A percentile compares a stretch with the other conserved stretches of the same genome.
These are phyloP conservation scores for Moesziomyces sp. DNA, from an alignment of 1,284 basidiomycete genomes.

Conservation along the genomic window DNA sequence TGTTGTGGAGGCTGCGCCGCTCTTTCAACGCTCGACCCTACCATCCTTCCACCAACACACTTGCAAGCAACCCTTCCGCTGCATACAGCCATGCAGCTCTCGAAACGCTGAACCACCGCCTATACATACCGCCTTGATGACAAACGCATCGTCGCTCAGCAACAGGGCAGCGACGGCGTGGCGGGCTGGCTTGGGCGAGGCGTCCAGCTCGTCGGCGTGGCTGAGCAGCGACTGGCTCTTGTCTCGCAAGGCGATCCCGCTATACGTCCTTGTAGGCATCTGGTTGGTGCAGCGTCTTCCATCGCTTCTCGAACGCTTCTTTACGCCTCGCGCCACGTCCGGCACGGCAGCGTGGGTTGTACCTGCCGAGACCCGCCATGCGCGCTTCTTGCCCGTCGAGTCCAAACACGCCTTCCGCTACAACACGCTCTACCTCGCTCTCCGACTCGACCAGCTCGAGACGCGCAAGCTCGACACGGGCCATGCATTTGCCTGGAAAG, in stretches of 20 bases:
- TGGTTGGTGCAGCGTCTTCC: constrained; percentile 6
- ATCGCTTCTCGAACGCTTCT: constrained; percentile 19
- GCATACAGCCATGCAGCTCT: not conserved
- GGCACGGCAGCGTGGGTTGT: constrained; percentile 34
- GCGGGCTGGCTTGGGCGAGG: not conserved
- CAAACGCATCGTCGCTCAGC: not conserved
- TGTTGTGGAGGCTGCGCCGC: too few relatives aligned
- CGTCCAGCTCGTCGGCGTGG: not conserved
- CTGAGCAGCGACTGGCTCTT: constrained; percentile 4
- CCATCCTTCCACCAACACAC: too few relatives aligned
- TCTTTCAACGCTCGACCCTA: too few relatives aligned
- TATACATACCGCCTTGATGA: not conserved
- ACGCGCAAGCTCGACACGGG: constrained; percentile 71
- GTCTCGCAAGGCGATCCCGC: constrained; percentile 6
- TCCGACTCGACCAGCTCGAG: constrained; percentile 76
- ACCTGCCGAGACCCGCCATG: constrained; percentile 70
- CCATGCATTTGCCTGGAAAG: constrained; percentile 66
- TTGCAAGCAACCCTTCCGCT: not conserved
- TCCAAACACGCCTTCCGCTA: constrained; percentile 76
- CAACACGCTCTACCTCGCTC: constrained; percentile 74
- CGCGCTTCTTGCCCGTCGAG: constrained; percentile 72
- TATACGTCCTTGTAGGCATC: constrained; percentile 18
- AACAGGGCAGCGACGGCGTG: not conserved
- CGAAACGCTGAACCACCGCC: not conserved
- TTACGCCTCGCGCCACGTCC: not conserved